Percentiles rank a stretch among this genome's conserved stretches.
phyloP scores from a whole-genome alignment of 73 alveolate genomes.

The Breviolum minutum region DNA sequence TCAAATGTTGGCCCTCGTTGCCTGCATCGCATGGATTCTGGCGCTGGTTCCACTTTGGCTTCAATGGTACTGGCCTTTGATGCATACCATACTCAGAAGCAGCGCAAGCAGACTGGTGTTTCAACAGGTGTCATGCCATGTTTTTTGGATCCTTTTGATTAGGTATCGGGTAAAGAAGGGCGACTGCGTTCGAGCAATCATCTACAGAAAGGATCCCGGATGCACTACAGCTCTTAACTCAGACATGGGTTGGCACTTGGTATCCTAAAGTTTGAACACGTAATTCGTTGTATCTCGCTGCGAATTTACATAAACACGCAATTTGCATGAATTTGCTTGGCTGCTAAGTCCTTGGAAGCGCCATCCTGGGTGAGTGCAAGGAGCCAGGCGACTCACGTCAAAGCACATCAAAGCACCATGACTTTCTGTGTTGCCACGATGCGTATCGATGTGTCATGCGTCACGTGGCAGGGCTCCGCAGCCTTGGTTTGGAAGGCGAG shows the following conservation, averaged over 20 bases:
- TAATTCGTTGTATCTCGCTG: too few species aligned
- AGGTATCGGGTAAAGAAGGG: constrained; percentile 79
- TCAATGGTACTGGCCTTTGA: constrained; percentile 10
- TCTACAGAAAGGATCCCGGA: constrained; percentile 17
- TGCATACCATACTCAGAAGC: background rate
- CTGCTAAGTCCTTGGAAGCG: constrained; percentile 62
- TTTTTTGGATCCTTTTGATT: background rate
- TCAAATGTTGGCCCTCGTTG: constrained; percentile 79
- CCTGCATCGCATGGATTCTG: constrained; percentile 56
- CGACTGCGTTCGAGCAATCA: constrained; percentile 51
- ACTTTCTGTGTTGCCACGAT: too few species aligned
- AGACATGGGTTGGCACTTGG: background rate
- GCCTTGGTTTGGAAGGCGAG: constrained; percentile 86
- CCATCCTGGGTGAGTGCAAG: constrained; percentile 93
- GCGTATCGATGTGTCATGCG: too few species aligned
- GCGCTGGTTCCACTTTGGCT: constrained; percentile 74
- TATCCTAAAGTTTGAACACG: too few species aligned
- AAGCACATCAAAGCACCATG: too few species aligned
- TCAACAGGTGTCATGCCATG: background rate
- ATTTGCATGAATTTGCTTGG: background rate
- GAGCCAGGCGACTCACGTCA: constrained; percentile 29
- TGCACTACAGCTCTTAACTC: constrained; percentile 2
- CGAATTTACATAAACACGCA: too few species aligned
- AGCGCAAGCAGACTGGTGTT: background rate
- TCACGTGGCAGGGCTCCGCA: constrained; percentile 67